Base-by-base conservation (phyloP, 371 early-diverging fungal species). In the Rhizopus sp. region DNA sequence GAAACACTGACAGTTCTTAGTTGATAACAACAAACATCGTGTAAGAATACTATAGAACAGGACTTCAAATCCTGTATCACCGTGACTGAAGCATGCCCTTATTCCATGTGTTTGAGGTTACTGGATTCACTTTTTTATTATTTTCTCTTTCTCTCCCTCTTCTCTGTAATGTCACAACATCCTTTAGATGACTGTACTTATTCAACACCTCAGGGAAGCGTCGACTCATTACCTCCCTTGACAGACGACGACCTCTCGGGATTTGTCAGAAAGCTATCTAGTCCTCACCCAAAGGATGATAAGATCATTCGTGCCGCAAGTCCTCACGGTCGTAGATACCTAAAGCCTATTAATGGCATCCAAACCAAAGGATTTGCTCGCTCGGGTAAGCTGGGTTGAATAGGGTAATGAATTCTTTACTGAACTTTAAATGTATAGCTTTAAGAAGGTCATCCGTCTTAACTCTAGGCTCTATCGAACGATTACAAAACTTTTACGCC, bases 301-400 rank as follows among this genome's bases (percentile, higher is more conserved):
- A 13, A 52, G 38, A 55, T 72, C n/a, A 63, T 73, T 32, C 69
- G 73, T 32, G 71, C 73, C 7, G 57, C 66, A 30, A 77, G 77
- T 37, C 77, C 77, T 48, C 67, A 64, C 53, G 77, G 77, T 7
- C 45, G 69, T 57, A 59, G 75, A 30, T 78, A 78, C 42, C 15
- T 75, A 8, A 75, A 73, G 32, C 78, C 78, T 31, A 66, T 75
- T 35, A 68, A 78, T 16, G 73, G 78, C 17, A 78, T 75, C 47
- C 78, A 72, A 32, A 72, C 64, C 51, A 78, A 78, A 54, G 75
- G 75, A 3, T 78, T 78, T 66, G 78, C 78, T 47, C 71, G 71
- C 10, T 78, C 78, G 65, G 78, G 78, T 75, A 65, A n/a, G 49
- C 9, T 33, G 10, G 39, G 16, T 44, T 29, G 12, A 29, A 44